These are phyloP conservation scores for Ustilago shanxiensis DNA, from an alignment of 1,284 basidiomycete species.

Conservation along the genomic window DNA sequence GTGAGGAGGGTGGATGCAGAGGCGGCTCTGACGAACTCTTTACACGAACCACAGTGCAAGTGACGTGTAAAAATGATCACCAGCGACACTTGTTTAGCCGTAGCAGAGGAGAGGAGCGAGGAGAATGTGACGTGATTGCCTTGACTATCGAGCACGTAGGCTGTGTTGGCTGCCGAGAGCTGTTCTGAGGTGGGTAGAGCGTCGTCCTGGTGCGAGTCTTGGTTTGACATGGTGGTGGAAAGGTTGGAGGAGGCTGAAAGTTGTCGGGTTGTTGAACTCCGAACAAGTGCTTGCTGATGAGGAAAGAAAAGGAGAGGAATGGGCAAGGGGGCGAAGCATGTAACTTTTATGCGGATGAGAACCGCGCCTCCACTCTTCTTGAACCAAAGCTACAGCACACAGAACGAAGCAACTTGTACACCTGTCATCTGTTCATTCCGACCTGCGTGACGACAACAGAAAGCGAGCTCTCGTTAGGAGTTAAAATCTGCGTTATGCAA, in stretches of 20 bases:
- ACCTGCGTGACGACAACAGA: constrained; percentile 2
- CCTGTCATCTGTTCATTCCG: background rate
- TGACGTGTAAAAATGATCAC: constrained; percentile 51
- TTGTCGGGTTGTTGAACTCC: no score
- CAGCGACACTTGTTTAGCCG: constrained; percentile 9
- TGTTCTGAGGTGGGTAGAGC: constrained; percentile 26
- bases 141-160: constrained; percentile 23
- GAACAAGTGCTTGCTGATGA: background rate
- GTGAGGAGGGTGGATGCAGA: constrained; percentile 24
- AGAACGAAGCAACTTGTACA: background rate
- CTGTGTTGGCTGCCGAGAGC: constrained; percentile 27
- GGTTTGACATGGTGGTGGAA: constrained; percentile 26
- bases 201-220: constrained; percentile 21
- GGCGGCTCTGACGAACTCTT: constrained; percentile 31
- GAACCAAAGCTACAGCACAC: no score
- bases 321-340: no score
- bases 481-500: background rate
- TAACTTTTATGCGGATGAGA: no score
- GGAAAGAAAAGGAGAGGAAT: no score
- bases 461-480: background rate
- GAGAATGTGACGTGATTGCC: constrained; percentile 20
- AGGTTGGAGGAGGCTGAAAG: background rate
- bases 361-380: no score
- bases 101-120: constrained; percentile 16
- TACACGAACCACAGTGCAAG: constrained; percentile 60